These are phyloP conservation scores for Malus sylvestris DNA, from an alignment of 306 rosid species.

Conservation along the genomic window DNA sequence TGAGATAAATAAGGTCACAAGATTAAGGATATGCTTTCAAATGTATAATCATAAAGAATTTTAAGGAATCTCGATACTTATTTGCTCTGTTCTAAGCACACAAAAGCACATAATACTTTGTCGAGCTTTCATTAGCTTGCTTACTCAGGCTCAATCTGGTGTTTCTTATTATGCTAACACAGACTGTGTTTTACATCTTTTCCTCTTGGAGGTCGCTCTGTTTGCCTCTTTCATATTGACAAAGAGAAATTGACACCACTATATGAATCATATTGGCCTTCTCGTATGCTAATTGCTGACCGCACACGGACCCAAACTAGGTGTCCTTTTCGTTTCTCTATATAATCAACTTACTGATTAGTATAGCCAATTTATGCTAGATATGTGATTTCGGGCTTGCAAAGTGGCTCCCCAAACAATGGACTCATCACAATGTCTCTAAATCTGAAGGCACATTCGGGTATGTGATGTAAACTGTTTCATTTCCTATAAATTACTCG, in stretches of 20 bases:
- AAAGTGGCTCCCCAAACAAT: slow-evolving; percentile 71
- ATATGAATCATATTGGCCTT: neutral
- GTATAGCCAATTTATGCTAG: slow-evolving; percentile 26
- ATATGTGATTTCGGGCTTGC: slow-evolving; percentile 96
- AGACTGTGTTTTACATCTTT: neutral
- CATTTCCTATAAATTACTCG: neutral
- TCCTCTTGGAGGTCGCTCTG: neutral
- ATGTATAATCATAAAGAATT: neutral
- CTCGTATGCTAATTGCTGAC: neutral
- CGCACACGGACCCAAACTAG: neutral
- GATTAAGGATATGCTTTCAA: neutral
- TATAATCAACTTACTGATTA: slow-evolving; percentile 3
- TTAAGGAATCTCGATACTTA: neutral
- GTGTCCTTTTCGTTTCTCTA: neutral
- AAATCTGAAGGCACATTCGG: slow-evolving; percentile 90
- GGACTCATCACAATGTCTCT: slow-evolving; percentile 53
- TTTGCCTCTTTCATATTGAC: neutral
- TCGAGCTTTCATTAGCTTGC: neutral
- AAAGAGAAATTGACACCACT: neutral
- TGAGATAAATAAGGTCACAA: neutral
- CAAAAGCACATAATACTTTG: neutral
- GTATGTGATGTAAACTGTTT: slow-evolving; percentile 24
- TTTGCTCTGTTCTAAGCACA: neutral
- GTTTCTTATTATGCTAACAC: neutral
- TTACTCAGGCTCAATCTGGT: neutral